Percentiles rank a stretch among this genome's conserved stretches.
phyloP scores from a whole-genome alignment of 768 basidiomycete species.

The Trametes maxima region DNA sequence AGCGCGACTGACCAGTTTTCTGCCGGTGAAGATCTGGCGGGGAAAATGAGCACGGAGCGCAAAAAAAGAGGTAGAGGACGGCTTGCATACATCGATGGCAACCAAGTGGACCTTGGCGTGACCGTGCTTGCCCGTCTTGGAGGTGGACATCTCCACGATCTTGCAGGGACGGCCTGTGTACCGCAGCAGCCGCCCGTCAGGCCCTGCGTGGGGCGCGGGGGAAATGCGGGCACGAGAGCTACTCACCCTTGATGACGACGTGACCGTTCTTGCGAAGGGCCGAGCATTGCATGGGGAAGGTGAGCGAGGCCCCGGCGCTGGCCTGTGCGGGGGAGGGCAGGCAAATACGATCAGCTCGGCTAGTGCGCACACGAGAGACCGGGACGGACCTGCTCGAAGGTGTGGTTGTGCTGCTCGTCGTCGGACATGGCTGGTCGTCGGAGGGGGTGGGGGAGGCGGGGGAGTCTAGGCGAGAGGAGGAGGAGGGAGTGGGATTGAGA shows the following conservation, averaged over 20 bases:
- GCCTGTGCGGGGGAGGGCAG: slow-evolving; percentile 44
- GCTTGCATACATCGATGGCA: slow-evolving; percentile 88
- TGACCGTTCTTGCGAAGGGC: slow-evolving; percentile 91
- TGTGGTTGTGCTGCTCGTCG: slow-evolving; percentile 86
- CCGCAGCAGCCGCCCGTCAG: slow-evolving; percentile 2
- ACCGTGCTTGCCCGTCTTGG: slow-evolving; percentile 99
- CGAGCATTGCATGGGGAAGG: slow-evolving; percentile 93
- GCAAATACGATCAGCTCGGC: slow-evolving; percentile 3
- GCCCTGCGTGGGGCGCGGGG: background rate
- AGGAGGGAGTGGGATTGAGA: slow-evolving; percentile 3
- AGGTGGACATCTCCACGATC: slow-evolving; percentile 99
- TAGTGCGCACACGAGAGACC: slow-evolving; percentile 17
- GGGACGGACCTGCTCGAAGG: slow-evolving; percentile 73
- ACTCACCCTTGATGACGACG: slow-evolving; percentile 90
- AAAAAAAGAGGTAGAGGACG: background rate
- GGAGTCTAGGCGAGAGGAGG: slow-evolving; percentile 24
- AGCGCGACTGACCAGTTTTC: slow-evolving; percentile 78
- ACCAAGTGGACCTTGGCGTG: slow-evolving; percentile 99
- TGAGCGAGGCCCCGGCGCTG: slow-evolving; percentile 72
- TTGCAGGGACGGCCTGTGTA: slow-evolving; percentile 87
- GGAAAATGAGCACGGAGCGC: slow-evolving; percentile 22
- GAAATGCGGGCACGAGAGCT: background rate
- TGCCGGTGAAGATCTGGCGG: slow-evolving; percentile 92
- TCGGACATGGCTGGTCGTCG: slow-evolving; percentile 69
- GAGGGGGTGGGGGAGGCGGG: slow-evolving; percentile 30